These are phyloP conservation scores for Tilletia indica DNA, from an alignment of 1,284 basidiomycete genomes.

Conservation along the genomic window DNA sequence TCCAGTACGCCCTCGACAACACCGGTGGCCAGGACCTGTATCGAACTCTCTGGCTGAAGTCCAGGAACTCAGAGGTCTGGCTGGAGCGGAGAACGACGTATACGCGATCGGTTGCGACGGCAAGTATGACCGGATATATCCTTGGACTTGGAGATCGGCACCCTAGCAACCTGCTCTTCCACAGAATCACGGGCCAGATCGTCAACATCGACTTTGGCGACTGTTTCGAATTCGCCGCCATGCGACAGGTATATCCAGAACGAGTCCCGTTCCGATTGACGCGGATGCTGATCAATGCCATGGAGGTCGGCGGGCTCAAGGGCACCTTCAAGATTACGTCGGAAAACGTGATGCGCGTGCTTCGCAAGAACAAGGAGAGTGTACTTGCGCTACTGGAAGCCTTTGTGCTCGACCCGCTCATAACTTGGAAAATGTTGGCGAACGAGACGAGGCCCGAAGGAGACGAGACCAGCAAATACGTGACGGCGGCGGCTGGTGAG, in stretches of 20 bases:
- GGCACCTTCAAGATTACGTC: slow-evolving; percentile 94
- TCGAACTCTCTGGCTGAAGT: slow-evolving; percentile 94
- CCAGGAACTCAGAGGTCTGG: slow-evolving; percentile 93
- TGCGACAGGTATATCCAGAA: slow-evolving; percentile 93
- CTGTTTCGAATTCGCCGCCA: slow-evolving; percentile 59
- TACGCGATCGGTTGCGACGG: slow-evolving; percentile 79
- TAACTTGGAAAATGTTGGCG: slow-evolving; percentile 61
- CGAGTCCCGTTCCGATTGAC: slow-evolving; percentile 98
- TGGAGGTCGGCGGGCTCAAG: slow-evolving; percentile 95
- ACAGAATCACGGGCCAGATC: slow-evolving; percentile 88
- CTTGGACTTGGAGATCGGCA: slow-evolving; percentile 97
- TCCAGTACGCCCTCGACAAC: slow-evolving; percentile 97
- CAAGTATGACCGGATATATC: slow-evolving; percentile 67
- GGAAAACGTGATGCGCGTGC: slow-evolving; percentile 94
- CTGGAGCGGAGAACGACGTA: slow-evolving; percentile 94
- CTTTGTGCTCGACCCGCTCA: slow-evolving; percentile 65
- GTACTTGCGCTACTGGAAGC: slow-evolving; percentile 95
- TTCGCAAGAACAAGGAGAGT: slow-evolving; percentile 95
- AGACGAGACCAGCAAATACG: slow-evolving; percentile 30
- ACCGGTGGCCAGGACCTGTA: slow-evolving; percentile 98
- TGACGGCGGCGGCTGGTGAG: slow-evolving; percentile 33
- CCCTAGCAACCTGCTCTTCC: slow-evolving; percentile 90
- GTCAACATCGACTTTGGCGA: slow-evolving; percentile 89
- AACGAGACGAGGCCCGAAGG: slow-evolving; percentile 33
- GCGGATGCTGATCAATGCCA: slow-evolving; percentile 96